phyloP scores from a whole-genome alignment of 805 yeast species.

The Naumovozyma baii region DNA sequence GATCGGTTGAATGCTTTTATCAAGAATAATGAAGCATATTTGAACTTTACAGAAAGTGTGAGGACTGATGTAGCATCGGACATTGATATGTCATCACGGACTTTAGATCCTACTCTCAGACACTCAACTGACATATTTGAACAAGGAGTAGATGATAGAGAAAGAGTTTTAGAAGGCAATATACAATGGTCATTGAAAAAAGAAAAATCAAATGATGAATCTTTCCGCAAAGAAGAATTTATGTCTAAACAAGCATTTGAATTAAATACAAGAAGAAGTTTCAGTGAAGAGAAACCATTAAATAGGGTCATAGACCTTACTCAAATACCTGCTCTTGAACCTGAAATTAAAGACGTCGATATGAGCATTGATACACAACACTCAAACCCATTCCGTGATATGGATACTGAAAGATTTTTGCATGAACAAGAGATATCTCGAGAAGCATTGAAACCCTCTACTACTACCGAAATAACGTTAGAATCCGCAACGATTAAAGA shows the following conservation, averaged over 20 bases:
- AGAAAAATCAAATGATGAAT: slow-evolving; percentile 3
- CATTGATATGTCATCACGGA: slow-evolving; percentile 1
- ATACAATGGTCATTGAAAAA: slow-evolving; percentile 9
- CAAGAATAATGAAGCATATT: slow-evolving; percentile 22
- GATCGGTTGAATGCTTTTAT: slow-evolving; percentile 15
- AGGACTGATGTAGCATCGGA: slow-evolving; percentile 15
- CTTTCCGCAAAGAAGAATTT: neutral
- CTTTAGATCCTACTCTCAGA: slow-evolving; percentile 6
- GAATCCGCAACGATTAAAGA: neutral
- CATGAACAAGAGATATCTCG: slow-evolving; percentile 12
- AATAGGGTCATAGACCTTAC: neutral
- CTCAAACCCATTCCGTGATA: slow-evolving; percentile 21
- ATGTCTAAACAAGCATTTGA: neutral
- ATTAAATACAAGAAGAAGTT: neutral
- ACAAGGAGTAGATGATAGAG: slow-evolving; percentile 8
- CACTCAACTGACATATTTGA: slow-evolving; percentile 3
- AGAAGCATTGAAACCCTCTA: slow-evolving; percentile 4
- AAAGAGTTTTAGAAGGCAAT: slow-evolving; percentile 10
- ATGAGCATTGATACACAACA: neutral
- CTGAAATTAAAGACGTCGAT: neutral
- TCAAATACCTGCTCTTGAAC: neutral
- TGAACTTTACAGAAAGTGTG: slow-evolving; percentile 22
- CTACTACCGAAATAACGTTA: neutral
- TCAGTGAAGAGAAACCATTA: neutral
- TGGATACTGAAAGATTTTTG: slow-evolving; percentile 15